Evolutionary conservation across 768 basidiomycete species (phyloP).

Genomic region (Cantharellus cinnabarinus): DNA sequence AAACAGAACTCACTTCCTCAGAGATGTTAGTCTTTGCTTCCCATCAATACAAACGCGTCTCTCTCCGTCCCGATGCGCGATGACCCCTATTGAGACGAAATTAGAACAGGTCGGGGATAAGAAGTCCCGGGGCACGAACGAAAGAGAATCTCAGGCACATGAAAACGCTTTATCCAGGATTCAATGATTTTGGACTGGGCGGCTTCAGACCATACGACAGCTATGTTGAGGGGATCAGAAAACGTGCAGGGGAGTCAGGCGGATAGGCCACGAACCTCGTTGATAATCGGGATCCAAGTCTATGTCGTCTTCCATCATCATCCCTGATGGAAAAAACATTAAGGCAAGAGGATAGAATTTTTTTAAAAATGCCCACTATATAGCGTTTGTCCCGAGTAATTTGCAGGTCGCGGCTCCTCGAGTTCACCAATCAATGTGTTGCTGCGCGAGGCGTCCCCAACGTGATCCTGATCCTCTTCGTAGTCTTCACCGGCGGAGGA

Average conservation of each 20-base stretch:
- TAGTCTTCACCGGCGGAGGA: too few relatives aligned
- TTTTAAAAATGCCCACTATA: too few relatives aligned
- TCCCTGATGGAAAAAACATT: not conserved
- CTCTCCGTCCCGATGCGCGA: constrained; percentile 18
- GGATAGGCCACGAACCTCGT: not conserved
- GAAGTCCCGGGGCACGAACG: constrained; percentile 19
- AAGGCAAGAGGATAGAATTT: not conserved
- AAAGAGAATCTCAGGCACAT: constrained; percentile 63
- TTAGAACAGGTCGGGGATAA: constrained; percentile 9
- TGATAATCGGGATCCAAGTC: not conserved
- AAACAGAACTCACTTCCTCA: constrained; percentile 30
- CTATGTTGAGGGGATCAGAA: constrained; percentile 10
- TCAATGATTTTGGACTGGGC: constrained; percentile 64
- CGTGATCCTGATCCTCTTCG: too few relatives aligned
- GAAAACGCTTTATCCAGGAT: constrained; percentile 37
- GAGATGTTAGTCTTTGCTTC: constrained; percentile 59
- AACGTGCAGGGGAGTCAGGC: not conserved
- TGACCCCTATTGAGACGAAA: constrained; percentile 23
- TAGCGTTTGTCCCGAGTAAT: not conserved
- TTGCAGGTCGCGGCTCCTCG: not conserved
- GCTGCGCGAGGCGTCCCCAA: too few relatives aligned
- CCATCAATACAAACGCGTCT: constrained; percentile 33
- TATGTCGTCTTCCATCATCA: not conserved
- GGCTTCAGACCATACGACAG: constrained; percentile 58
- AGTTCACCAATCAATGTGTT: not conserved